Evolutionary conservation across 139 green algal genomes (phyloP).

Genomic region (Mesotaenium endlicherianum): DNA sequence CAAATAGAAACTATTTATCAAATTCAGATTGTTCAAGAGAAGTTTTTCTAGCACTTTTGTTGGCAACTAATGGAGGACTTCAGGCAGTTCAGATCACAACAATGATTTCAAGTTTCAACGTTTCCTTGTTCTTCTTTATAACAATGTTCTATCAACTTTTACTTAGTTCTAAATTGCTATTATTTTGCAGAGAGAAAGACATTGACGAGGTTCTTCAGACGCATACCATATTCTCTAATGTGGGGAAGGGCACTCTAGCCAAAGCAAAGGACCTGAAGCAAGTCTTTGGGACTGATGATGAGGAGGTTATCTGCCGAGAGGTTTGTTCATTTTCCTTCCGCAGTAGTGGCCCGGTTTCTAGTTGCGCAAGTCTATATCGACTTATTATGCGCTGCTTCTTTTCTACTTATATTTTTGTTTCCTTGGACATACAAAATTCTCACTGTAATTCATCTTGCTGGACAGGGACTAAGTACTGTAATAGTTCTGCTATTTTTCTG

Average conservation of each 20-base stretch:
- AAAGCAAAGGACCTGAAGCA: constrained; percentile 82
- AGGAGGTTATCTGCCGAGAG: constrained; percentile 73
- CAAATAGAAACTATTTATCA: too few species aligned
- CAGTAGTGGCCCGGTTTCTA: background rate
- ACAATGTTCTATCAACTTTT: background rate
- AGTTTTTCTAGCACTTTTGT: background rate
- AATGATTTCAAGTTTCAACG: background rate
- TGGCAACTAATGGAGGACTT: too few species aligned
- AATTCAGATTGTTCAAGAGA: background rate
- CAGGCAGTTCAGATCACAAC: too few species aligned
- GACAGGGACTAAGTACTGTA: too few species aligned
- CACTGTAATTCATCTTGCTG: too few species aligned
- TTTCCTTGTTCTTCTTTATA: background rate
- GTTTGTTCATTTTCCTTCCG: constrained; percentile 25
- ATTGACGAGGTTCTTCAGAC: constrained; percentile 97
- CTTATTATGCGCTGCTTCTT: too few species aligned
- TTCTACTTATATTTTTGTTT: too few species aligned
- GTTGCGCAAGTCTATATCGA: too few species aligned
- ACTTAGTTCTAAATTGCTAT: background rate
- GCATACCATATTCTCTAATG: constrained; percentile 89
- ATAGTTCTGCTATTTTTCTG: too few species aligned
- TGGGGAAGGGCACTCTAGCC: constrained; percentile 90
- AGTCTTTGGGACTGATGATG: constrained; percentile 88
- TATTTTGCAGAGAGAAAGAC: constrained; percentile 79
- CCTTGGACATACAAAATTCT: too few species aligned